phyloP scores from a whole-genome alignment of 495 filamentous ascomycete species.

The Xylaria castorea region DNA sequence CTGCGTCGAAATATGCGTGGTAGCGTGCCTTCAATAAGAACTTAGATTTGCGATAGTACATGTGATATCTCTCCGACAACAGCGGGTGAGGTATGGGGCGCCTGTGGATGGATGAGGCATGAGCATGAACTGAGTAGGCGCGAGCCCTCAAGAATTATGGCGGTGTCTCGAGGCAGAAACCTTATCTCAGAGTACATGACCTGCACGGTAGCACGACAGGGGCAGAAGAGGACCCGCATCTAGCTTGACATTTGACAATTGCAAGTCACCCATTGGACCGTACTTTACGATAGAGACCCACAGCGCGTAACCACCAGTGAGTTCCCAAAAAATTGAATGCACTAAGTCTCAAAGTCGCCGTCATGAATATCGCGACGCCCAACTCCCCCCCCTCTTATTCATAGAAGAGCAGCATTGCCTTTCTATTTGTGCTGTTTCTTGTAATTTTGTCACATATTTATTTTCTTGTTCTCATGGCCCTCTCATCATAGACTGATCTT shows the following conservation, averaged over 20 bases:
- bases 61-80: background rate
- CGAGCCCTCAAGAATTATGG: background rate
- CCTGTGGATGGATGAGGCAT: background rate
- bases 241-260: background rate
- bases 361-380: slow-evolving; percentile 32
- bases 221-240: background rate
- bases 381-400: background rate
- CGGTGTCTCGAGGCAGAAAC: slow-evolving; percentile 24
- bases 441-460: background rate
- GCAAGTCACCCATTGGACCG: background rate
- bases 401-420: background rate
- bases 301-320: no score
- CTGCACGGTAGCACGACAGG: background rate
- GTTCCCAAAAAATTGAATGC: slow-evolving; percentile 27
- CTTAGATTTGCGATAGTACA: background rate
- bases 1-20: background rate
- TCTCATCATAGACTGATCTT: background rate
- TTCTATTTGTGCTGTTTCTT: background rate
- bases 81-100: background rate
- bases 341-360: slow-evolving; percentile 15
- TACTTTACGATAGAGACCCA: no score
- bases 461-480: background rate
- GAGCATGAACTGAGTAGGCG: background rate
- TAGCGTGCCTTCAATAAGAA: background rate
- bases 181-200: background rate